phyloP scores from a whole-genome alignment of 768 basidiomycete genomes.

The Kwoniella europaea region DNA sequence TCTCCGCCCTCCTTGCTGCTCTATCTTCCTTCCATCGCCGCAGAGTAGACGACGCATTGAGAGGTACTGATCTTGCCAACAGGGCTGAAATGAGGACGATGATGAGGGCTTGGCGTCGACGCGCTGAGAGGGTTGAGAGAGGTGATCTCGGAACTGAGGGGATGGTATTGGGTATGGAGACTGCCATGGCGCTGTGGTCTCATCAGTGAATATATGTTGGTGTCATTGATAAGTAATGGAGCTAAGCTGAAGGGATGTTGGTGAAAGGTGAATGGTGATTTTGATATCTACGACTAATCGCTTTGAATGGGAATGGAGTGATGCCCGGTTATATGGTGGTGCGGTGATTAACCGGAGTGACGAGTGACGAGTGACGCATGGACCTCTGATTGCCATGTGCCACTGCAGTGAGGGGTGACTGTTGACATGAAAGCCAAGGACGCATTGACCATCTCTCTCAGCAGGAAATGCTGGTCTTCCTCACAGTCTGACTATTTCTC shows the following conservation, averaged over 20 bases:
- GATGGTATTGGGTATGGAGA: not conserved
- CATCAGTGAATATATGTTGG: not conserved
- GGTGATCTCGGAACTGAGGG: not conserved
- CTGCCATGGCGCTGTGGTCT: not conserved
- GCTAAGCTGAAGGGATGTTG: not conserved
- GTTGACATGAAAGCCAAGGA: not conserved
- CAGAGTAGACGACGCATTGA: conserved; percentile 14
- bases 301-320: not conserved
- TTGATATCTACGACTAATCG: too few relatives aligned
- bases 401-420: not conserved
- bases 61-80: conserved; percentile 35
- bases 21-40: conserved; percentile 40
- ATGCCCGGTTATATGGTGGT: conserved; percentile 1
- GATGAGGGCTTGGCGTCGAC: conserved; percentile 27
- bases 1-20: conserved; percentile 34
- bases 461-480: too few relatives aligned
- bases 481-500: too few relatives aligned
- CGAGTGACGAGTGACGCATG: not conserved
- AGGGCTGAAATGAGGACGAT: conserved; percentile 31
- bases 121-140: conserved; percentile 7
- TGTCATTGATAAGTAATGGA: not conserved
- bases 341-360: not conserved
- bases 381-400: conserved; percentile 2
- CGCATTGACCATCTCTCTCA: not conserved
- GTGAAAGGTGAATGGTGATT: not conserved